Conservation (phyloP, 441 rosid species). For the Iberis amara region DNA sequence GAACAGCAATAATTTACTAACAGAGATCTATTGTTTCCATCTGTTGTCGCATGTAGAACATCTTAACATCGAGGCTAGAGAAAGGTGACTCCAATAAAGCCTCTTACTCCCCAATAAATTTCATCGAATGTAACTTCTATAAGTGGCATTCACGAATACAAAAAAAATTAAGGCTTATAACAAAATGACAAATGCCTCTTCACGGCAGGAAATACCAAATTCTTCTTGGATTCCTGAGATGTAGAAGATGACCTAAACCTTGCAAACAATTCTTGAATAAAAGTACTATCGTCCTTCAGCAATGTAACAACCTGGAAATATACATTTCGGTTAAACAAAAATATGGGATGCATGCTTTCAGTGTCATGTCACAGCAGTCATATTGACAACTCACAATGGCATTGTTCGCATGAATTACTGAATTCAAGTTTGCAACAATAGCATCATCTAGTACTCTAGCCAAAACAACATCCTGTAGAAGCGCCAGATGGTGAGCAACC, state of each 20-base stretch:
- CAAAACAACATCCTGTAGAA: slow-evolving; percentile 89
- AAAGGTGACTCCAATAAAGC: slow-evolving; percentile 11
- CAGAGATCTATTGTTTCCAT: slow-evolving; percentile 12
- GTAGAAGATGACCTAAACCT: slow-evolving; percentile 68
- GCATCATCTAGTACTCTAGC: slow-evolving; percentile 93
- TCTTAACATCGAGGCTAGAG: slow-evolving; percentile 16
- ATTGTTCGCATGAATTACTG: slow-evolving; percentile 89
- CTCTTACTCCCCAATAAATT: slow-evolving; percentile 7
- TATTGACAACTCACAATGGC: slow-evolving; percentile 63
- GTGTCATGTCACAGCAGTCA: slow-evolving; percentile 10
- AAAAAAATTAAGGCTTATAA: slow-evolving; percentile 11
- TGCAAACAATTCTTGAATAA: slow-evolving; percentile 89
- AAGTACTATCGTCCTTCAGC: slow-evolving; percentile 87
- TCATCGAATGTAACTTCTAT: slow-evolving; percentile 4
- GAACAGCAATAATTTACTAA: slow-evolving; percentile 7
- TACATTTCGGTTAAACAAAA: slow-evolving; percentile 19
- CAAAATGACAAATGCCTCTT: slow-evolving; percentile 19
- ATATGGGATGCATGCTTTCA: slow-evolving; percentile 15
- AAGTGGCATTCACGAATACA: slow-evolving; percentile 19
- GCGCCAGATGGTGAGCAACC: slow-evolving; percentile 30
- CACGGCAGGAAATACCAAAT: slow-evolving; percentile 57
- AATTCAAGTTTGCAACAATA: slow-evolving; percentile 75
- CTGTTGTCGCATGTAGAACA: slow-evolving; percentile 11
- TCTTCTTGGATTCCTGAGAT: slow-evolving; percentile 80
- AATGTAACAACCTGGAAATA: slow-evolving; percentile 75